phyloP scores from a whole-genome alignment of 768 basidiomycete genomes.

The Imleria badia region DNA sequence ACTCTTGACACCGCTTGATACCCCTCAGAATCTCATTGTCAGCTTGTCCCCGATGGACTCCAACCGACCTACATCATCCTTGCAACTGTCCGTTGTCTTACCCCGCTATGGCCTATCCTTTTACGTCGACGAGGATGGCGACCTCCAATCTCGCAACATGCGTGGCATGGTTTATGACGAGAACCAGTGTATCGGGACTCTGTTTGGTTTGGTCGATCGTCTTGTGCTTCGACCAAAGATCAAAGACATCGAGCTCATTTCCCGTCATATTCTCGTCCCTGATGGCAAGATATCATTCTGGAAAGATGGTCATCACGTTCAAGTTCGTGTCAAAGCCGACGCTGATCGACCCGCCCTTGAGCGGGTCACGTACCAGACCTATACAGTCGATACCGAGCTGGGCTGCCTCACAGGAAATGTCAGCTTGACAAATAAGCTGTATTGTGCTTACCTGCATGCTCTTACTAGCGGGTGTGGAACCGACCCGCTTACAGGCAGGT shows the following conservation, averaged over 20 bases:
- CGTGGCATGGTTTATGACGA: constrained; percentile 43
- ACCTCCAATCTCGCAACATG: constrained; percentile 42
- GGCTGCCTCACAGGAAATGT: constrained; percentile 29
- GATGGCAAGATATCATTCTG: constrained; percentile 27
- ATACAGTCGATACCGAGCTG: constrained; percentile 30
- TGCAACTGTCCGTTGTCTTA: constrained; percentile 30
- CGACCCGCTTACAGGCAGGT: constrained; percentile 45
- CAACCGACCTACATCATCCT: neutral
- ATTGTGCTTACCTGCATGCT: constrained; percentile 44
- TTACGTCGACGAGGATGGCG: constrained; percentile 30
- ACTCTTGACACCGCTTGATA: constrained; percentile 26
- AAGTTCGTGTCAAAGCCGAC: constrained; percentile 11
- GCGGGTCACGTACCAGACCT: constrained; percentile 27
- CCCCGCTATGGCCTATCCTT: constrained; percentile 45
- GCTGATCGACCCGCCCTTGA: neutral
- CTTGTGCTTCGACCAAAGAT: constrained; percentile 39
- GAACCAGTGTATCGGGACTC: constrained; percentile 41
- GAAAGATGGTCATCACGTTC: constrained; percentile 15
- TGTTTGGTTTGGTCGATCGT: constrained; percentile 43
- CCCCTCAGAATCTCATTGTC: constrained; percentile 22
- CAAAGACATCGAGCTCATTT: constrained; percentile 1
- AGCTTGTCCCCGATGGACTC: neutral
- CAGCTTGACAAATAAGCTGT: constrained; percentile 33
- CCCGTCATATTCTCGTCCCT: constrained; percentile 39
- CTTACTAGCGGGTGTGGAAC: constrained; percentile 41